Evolutionary conservation across 2,329 filamentous ascomycete species (phyloP).

Genomic region (Ceratocystis papillata): DNA sequence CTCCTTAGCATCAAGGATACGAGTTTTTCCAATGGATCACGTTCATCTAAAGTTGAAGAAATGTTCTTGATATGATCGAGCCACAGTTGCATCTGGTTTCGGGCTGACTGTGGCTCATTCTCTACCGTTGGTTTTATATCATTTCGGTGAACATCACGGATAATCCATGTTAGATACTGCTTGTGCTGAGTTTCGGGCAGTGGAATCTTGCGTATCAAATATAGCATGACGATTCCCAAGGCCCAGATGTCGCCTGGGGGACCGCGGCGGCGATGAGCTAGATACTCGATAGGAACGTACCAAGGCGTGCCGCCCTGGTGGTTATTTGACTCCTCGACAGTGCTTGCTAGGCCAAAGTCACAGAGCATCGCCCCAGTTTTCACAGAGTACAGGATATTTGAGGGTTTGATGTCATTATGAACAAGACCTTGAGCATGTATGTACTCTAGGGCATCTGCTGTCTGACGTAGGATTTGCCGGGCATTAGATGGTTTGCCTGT

Average conservation of each 20-base stretch:
- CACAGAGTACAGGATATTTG: slow-evolving; percentile 49
- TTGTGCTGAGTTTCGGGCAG: slow-evolving; percentile 38
- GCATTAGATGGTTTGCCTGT: slow-evolving; percentile 41
- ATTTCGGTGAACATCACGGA: background rate
- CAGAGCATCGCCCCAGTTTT: slow-evolving; percentile 50
- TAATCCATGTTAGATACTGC: slow-evolving; percentile 25
- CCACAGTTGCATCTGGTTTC: slow-evolving; percentile 13
- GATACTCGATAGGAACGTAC: slow-evolving; percentile 52
- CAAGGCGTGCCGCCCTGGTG: slow-evolving; percentile 49
- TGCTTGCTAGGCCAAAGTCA: slow-evolving; percentile 48
- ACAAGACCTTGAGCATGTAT: slow-evolving; percentile 44
- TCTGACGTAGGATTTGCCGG: slow-evolving; percentile 43
- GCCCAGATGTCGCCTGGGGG: slow-evolving; percentile 50
- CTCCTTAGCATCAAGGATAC: slow-evolving; percentile 18
- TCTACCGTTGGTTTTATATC: background rate
- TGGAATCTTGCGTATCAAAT: slow-evolving; percentile 44
- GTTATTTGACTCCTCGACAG: slow-evolving; percentile 35
- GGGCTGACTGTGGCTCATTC: background rate
- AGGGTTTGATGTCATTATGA: slow-evolving; percentile 54
- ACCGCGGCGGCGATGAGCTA: slow-evolving; percentile 44
- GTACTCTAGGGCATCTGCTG: slow-evolving; percentile 44
- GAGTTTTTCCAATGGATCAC: slow-evolving; percentile 8
- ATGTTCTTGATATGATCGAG: background rate
- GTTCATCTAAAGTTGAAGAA: background rate
- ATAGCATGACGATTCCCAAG: slow-evolving; percentile 50